Evolutionary conservation across 805 yeast genomes (phyloP).

Genomic region (Saccharomycopsis guyanensis): DNA sequence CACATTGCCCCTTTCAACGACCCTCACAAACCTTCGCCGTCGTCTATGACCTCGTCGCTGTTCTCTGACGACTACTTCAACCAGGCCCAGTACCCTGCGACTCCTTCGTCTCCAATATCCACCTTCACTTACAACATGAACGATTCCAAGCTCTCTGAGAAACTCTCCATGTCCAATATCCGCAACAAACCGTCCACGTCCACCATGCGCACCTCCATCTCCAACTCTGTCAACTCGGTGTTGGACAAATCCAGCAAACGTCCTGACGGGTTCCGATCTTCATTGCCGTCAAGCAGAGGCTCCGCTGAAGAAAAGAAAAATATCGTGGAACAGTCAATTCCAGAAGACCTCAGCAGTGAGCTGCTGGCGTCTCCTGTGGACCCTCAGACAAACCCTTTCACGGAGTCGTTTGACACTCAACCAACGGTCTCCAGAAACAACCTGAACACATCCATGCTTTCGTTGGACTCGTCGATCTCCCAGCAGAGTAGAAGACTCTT

Average conservation of each 20-base stretch:
- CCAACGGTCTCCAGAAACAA: constrained; percentile 3
- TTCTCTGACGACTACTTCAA: constrained; percentile 11
- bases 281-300: constrained; percentile 8
- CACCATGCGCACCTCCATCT: constrained; percentile 12
- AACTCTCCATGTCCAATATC: neutral
- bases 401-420: neutral
- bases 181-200: constrained; percentile 1
- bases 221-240: constrained; percentile 13
- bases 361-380: neutral
- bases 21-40: constrained; percentile 12
- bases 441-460: constrained; percentile 1
- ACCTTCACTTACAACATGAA: neutral
- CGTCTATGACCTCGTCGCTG: constrained; percentile 12
- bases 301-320: neutral
- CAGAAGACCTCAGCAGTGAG: neutral
- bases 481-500: constrained; percentile 3
- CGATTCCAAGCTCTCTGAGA: constrained; percentile 4
- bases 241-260: constrained; percentile 8
- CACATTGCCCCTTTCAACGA: neutral
- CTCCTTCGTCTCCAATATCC: constrained; percentile 14
- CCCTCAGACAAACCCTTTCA: neutral
- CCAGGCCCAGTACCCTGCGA: constrained; percentile 11
- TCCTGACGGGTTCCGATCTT: constrained; percentile 2
- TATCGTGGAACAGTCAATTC: constrained; percentile 1
- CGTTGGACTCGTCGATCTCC: neutral